These are phyloP conservation scores for Xylaria cubensis DNA, from an alignment of 495 filamentous ascomycete species.

Conservation along the genomic window DNA sequence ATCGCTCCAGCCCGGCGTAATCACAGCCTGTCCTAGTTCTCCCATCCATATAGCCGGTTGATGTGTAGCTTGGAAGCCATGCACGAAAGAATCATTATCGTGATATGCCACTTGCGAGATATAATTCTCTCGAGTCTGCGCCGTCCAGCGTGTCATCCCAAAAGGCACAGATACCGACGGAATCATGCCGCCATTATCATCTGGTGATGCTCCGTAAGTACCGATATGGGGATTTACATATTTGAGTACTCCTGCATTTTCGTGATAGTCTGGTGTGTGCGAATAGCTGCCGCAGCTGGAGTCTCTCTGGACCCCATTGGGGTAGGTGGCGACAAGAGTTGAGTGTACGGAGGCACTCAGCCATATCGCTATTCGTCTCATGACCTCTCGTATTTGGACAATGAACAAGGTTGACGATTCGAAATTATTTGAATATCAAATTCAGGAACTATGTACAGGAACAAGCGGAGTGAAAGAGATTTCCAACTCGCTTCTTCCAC, in stretches of 20 bases:
- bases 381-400: neutral
- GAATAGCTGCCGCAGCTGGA: neutral
- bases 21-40: conserved; percentile 39
- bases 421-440: neutral
- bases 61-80: conserved; percentile 45
- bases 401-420: neutral
- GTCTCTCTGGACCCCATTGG: neutral
- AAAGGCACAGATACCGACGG: conserved; percentile 44
- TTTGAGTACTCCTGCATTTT: conserved; percentile 36
- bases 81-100: conserved; percentile 38
- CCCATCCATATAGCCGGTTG: conserved; percentile 48
- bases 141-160: conserved; percentile 45
- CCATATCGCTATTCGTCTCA: conserved; percentile 10
- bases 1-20: conserved; percentile 35
- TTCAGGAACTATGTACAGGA: neutral
- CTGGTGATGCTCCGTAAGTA: conserved; percentile 36
- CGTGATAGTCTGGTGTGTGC: conserved; percentile 31
- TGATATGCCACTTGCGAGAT: conserved; percentile 43
- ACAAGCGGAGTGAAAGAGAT: neutral
- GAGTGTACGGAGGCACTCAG: conserved; percentile 15
- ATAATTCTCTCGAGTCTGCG: conserved; percentile 44
- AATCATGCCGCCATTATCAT: conserved; percentile 45
- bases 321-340: neutral
- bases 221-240: conserved; percentile 44
- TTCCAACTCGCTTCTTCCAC: neutral